Conservation (phyloP, 1,139 yeast species). For the Sugiyamaella novakii region DNA sequence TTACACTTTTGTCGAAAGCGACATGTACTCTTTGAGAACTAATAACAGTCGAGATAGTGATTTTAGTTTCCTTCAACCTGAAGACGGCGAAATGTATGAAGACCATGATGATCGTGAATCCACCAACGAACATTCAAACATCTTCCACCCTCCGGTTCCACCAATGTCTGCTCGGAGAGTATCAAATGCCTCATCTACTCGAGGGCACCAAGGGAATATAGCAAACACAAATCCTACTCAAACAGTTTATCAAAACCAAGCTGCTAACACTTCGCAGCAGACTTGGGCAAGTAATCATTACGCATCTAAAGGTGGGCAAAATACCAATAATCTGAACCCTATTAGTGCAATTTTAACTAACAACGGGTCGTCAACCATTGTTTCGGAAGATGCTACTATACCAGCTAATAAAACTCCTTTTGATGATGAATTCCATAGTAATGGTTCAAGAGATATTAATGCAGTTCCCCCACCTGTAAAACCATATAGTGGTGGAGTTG, state of each 20-base stretch:
- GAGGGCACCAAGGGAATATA: no score
- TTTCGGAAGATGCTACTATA: conserved; percentile 12
- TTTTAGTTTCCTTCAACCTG: conserved; percentile 25
- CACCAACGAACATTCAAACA: conserved; percentile 16
- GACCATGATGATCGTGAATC: conserved; percentile 17
- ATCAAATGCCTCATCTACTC: conserved; percentile 7
- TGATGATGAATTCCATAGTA: not conserved
- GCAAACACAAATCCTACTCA: conserved; percentile 3
- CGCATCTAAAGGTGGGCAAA: not conserved
- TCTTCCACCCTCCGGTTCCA: conserved; percentile 10
- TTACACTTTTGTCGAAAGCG: conserved; percentile 26
- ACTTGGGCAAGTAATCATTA: conserved; percentile 16
- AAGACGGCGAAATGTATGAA: conserved; percentile 19
- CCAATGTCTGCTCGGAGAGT: conserved; percentile 6
- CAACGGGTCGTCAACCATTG: conserved; percentile 16
- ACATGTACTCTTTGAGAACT: conserved; percentile 21
- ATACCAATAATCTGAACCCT: conserved; percentile 5
- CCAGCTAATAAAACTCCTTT: conserved; percentile 6
- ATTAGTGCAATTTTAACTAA: not conserved
- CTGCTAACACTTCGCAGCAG: conserved; percentile 10
- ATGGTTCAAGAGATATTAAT: not conserved
- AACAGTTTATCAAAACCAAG: conserved; percentile 9
- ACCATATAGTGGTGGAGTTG: conserved; percentile 4
- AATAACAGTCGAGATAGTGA: conserved; percentile 24
- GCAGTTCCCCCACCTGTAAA: conserved; percentile 11